Evolutionary conservation across 208 protist species (phyloP), one percentile per base, ranked within the genome.

Genomic region (Leishmania turanica): DNA sequence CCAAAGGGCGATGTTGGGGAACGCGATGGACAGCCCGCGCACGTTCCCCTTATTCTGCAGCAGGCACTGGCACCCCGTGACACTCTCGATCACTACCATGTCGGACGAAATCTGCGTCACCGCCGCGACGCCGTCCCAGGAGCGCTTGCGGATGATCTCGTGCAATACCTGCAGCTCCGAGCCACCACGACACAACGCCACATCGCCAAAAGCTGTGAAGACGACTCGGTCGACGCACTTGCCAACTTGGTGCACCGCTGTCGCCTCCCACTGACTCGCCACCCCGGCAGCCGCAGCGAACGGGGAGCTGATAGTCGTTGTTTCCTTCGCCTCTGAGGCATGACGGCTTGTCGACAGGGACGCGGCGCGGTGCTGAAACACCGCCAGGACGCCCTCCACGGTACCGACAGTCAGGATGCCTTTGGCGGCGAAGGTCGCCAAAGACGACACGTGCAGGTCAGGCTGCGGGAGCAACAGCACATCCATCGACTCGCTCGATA

Each of bases 1-100:
- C 93, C 94, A 98, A n/a, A 97, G 80, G 15, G 91, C 93, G 74
- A 98, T 96, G 75, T 93, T 90, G 5, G 95, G 93, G 75, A 96
- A 96, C 19, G 90, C 86, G 58, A 97, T 89, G 56, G 92, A 95
- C 34, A 98, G 53, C 34, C 93, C 96, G 53, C 90, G 87, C 74
- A 98, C 88, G 72, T 91, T 95, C 71, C 79, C 88, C 45, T 80
- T 88, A 79, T 90, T 97, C 69, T 90, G 88, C 40, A 97, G 82
- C 47, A 96, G 87, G 78, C 95, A 95, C 83, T 96, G 93, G 84
- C 92, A 96, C 27, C 92, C 92, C 37, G 92, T 94, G 53, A 93
- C 85, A 54, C 90, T 96, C 79, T 98, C 93, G 54, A 97, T 92
- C 37, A 97, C 94, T 17, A 97, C 91, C 82, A 96, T 92, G 47